phyloP scores from a whole-genome alignment of 164 flowering plant genomes.

The Vitis labrusca region DNA sequence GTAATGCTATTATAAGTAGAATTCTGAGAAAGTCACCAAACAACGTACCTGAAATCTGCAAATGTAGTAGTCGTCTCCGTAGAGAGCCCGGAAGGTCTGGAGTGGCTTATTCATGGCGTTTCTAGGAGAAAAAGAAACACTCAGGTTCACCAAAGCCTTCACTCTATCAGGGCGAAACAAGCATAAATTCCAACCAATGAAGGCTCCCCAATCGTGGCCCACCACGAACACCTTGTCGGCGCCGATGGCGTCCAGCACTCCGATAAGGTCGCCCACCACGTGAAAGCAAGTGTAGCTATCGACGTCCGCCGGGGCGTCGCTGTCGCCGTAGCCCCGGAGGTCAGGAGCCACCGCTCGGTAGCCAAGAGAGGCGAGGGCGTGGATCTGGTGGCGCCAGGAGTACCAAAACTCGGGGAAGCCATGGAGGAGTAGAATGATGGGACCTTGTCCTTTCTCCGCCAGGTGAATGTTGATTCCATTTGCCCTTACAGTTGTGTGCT shows the following conservation, averaged over 20 bases:
- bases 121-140: slow-evolving; percentile 52
- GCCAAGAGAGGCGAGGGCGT: slow-evolving; percentile 44
- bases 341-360: slow-evolving; percentile 56
- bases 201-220: slow-evolving; percentile 89
- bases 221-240: slow-evolving; percentile 61
- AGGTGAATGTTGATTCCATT: slow-evolving; percentile 62
- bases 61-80: slow-evolving; percentile 73
- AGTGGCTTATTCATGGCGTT: slow-evolving; percentile 43
- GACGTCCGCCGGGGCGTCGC: slow-evolving; percentile 44
- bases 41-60: slow-evolving; percentile 70
- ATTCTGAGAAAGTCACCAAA: no score
- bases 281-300: slow-evolving; percentile 46
- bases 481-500: slow-evolving; percentile 33
- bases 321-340: slow-evolving; percentile 59
- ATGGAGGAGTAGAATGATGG: slow-evolving; percentile 51
- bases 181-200: slow-evolving; percentile 64
- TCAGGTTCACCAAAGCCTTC: slow-evolving; percentile 70
- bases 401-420: slow-evolving; percentile 72
- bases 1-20: background rate
- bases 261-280: slow-evolving; percentile 68
- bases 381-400: slow-evolving; percentile 67
- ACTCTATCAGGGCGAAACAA: slow-evolving; percentile 71
- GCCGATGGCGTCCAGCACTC: slow-evolving; percentile 55
- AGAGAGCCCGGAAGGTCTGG: slow-evolving; percentile 31
- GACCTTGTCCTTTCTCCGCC: slow-evolving; percentile 60